These are phyloP conservation scores for Yamadazyma phyllophila DNA, from an alignment of 805 yeast species.

Conservation along the genomic window DNA sequence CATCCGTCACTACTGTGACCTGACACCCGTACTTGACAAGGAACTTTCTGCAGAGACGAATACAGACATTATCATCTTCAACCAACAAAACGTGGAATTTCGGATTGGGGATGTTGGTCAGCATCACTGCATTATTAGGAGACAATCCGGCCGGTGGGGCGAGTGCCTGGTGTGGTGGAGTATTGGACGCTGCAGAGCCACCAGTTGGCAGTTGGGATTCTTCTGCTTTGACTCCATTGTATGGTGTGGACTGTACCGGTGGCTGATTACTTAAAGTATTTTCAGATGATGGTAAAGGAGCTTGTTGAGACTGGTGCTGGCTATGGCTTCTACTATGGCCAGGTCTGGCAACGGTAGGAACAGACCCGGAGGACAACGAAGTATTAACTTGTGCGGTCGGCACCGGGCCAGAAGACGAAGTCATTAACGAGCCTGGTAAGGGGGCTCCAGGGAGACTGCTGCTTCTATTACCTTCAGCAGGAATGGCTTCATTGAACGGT, in stretches of 20 bases:
- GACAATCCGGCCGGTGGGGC: neutral
- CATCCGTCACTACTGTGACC: slow-evolving; percentile 91
- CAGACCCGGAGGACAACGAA: neutral
- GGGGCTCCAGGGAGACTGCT: too few species aligned
- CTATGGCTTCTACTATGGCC: slow-evolving; percentile 4
- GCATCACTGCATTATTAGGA: slow-evolving; percentile 10
- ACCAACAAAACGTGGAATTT: slow-evolving; percentile 73
- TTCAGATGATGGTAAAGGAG: neutral
- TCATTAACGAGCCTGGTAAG: too few species aligned
- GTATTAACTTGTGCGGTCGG: neutral
- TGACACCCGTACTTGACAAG: slow-evolving; percentile 85
- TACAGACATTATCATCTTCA: slow-evolving; percentile 80
- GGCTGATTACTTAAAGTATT: neutral
- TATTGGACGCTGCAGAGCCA: slow-evolving; percentile 7
- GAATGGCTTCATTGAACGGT: neutral
- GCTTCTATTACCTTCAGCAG: neutral
- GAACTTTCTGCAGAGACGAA: slow-evolving; percentile 79
- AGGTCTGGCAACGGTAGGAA: neutral
- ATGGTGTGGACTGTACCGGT: neutral
- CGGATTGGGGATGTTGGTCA: slow-evolving; percentile 31
- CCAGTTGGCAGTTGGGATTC: slow-evolving; percentile 6
- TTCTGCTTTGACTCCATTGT: neutral
- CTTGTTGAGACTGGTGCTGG: neutral
- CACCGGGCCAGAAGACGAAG: neutral
- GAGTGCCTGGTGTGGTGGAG: slow-evolving; percentile 5